These are phyloP conservation scores for Lactifluus echinatus DNA, from an alignment of 768 basidiomycete species.

Conservation along the genomic window DNA sequence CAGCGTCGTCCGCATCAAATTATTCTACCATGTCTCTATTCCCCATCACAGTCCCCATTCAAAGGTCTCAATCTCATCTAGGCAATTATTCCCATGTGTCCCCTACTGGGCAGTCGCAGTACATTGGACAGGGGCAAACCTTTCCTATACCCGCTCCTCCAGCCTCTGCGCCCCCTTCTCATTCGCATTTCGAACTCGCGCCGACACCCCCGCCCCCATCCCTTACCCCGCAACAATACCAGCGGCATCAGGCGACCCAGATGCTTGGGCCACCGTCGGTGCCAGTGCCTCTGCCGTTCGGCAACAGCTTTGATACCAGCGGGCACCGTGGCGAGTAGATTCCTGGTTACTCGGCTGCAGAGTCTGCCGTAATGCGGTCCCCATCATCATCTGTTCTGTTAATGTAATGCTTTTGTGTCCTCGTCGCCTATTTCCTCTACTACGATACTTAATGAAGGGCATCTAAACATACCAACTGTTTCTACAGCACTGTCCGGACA, in stretches of 20 bases:
- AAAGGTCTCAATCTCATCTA: conserved; percentile 6
- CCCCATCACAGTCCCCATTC: conserved; percentile 6
- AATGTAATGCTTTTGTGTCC: not conserved
- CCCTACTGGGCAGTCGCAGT: not conserved
- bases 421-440: not conserved
- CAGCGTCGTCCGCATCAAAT: conserved; percentile 5
- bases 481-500: conserved; percentile 13
- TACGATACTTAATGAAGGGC: conserved; percentile 14
- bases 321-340: not conserved
- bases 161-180: conserved; percentile 15
- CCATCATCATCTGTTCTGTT: not conserved
- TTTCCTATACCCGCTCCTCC: conserved; percentile 7
- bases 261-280: not conserved
- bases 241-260: not conserved
- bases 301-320: conserved; percentile 3
- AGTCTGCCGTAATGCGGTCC: not conserved
- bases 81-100: conserved; percentile 6
- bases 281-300: conserved; percentile 10
- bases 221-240: not conserved
- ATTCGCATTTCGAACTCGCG: conserved; percentile 15
- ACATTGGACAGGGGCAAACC: conserved; percentile 10
- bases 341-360: not conserved
- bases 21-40: conserved; percentile 6
- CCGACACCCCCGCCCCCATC: conserved; percentile 1
- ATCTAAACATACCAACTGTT: conserved; percentile 12